Conservation (phyloP, 2,329 filamentous ascomycete genomes). For the Simplicillium aogashimaense region DNA sequence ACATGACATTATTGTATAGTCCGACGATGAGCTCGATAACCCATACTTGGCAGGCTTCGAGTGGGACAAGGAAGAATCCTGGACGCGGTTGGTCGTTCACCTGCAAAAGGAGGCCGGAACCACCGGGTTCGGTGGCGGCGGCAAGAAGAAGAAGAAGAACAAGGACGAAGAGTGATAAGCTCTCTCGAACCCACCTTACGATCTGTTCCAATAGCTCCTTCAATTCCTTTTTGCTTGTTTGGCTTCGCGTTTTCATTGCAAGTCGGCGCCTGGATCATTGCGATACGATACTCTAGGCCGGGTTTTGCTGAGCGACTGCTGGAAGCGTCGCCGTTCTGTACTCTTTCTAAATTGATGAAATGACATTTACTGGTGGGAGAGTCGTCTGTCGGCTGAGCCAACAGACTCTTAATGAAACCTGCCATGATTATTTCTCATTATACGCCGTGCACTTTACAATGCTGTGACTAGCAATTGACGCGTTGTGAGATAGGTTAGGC, state of each 20-base stretch:
- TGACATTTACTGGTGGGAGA: slow-evolving; percentile 8
- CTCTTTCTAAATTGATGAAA: slow-evolving; percentile 9
- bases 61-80: slow-evolving; percentile 90
- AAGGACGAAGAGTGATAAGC: slow-evolving; percentile 27
- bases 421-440: too few relatives aligned
- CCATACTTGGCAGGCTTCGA: slow-evolving; percentile 91
- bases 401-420: too few relatives aligned
- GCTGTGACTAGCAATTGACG: too few relatives aligned
- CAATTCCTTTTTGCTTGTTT: slow-evolving; percentile 21
- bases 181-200: slow-evolving; percentile 13
- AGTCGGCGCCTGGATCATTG: slow-evolving; percentile 32
- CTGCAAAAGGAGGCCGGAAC: slow-evolving; percentile 61
- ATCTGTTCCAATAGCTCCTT: slow-evolving; percentile 31
- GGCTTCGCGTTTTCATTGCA: slow-evolving; percentile 27
- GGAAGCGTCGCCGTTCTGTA: slow-evolving; percentile 17
- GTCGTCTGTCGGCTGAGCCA: slow-evolving; percentile 1
- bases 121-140: slow-evolving; percentile 28
- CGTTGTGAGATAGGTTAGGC: too few relatives aligned
- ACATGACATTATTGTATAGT: slow-evolving; percentile 35
- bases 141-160: slow-evolving; percentile 60
- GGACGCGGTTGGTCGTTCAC: slow-evolving; percentile 79
- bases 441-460: too few relatives aligned
- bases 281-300: slow-evolving; percentile 29
- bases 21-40: slow-evolving; percentile 81
- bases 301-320: slow-evolving; percentile 16